phyloP scores from a whole-genome alignment of 768 basidiomycete genomes.

The Russula sp. region DNA sequence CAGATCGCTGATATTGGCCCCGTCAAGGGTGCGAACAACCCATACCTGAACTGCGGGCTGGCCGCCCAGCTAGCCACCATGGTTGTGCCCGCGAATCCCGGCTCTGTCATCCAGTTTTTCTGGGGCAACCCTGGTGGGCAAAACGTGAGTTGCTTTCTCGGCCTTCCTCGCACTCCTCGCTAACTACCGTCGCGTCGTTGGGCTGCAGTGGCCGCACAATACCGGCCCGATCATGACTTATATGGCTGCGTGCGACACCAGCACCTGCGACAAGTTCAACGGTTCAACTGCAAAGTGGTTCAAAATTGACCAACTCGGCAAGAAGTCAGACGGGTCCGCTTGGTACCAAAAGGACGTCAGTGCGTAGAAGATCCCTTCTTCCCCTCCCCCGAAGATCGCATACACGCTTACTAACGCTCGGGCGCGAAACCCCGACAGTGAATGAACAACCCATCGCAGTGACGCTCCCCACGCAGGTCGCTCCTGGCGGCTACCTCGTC shows the following conservation, averaged over 20 bases:
- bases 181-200: background rate
- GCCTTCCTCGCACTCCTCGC: background rate
- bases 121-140: conserved; percentile 44
- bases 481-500: no score
- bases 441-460: no score
- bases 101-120: conserved; percentile 43
- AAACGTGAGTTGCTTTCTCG: conserved; percentile 25
- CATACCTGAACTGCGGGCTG: conserved; percentile 53
- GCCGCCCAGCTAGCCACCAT: conserved; percentile 41
- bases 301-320: conserved; percentile 42
- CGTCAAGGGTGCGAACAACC: conserved; percentile 49
- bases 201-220: conserved; percentile 47
- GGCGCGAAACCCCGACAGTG: conserved; percentile 18
- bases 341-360: conserved; percentile 32
- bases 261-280: conserved; percentile 56
- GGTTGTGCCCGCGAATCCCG: conserved; percentile 53
- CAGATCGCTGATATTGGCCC: no score
- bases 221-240: conserved; percentile 72
- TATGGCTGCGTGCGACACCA: conserved; percentile 53
- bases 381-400: background rate
- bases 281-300: conserved; percentile 62
- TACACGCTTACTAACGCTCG: background rate
- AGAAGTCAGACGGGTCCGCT: conserved; percentile 23
- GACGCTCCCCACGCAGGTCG: no score
- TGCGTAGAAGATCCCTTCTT: conserved; percentile 18